These are phyloP conservation scores for Jackrogersella minutella DNA, from an alignment of 495 filamentous ascomycete species.

Conservation along the genomic window DNA sequence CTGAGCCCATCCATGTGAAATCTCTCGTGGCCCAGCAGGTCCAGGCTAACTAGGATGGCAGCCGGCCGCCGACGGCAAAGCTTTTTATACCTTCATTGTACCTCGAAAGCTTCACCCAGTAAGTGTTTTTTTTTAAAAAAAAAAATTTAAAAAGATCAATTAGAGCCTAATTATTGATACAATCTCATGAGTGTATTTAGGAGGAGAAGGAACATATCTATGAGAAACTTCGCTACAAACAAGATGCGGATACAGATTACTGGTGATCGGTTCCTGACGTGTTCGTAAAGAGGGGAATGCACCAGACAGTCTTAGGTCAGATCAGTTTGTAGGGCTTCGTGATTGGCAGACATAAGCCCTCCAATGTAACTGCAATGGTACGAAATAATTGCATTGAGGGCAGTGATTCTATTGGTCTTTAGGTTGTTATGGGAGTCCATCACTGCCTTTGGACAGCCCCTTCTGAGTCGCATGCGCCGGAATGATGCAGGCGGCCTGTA, in stretches of 20 bases:
- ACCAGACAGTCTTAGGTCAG: not conserved
- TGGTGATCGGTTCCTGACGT: not conserved
- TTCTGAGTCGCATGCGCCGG: not conserved
- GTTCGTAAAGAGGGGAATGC: not conserved
- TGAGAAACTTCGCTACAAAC: not conserved
- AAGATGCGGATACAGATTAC: not conserved
- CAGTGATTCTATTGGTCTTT: slow-evolving; percentile 2
- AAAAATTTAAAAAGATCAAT: too few relatives aligned
- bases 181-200: not conserved
- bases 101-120: slow-evolving; percentile 12
- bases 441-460: not conserved
- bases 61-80: not conserved
- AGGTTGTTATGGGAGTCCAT: not conserved
- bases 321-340: not conserved
- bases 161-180: not conserved
- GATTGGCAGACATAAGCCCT: not conserved
- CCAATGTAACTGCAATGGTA: not conserved
- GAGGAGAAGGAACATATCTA: slow-evolving; percentile 16
- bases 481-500: not conserved
- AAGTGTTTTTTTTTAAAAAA: not conserved
- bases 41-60: slow-evolving; percentile 3
- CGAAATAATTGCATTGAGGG: not conserved
- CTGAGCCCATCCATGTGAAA: not conserved
- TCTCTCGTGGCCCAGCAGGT: not conserved
- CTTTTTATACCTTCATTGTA: slow-evolving; percentile 11